Evolutionary conservation across 306 rosid genomes (phyloP), one percentile per base, ranked within the genome.

Genomic region (Casuarina equisetifolia): DNA sequence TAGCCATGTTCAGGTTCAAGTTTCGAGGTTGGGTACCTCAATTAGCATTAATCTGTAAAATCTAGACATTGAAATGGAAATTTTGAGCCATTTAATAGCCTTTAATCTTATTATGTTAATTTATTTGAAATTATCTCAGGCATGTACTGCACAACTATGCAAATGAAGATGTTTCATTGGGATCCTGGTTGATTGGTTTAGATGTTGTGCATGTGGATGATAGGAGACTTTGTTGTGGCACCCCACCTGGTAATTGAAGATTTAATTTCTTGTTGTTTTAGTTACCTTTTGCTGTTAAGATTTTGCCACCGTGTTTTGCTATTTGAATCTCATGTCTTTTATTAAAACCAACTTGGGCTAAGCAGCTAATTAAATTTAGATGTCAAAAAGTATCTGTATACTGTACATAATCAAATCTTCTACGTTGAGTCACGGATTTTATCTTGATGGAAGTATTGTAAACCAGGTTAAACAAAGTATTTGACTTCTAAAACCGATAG

Each of bases 171-270:
- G 97, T 94, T 77, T 90, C 98, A 16, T 72, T 92, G 73, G 97
- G 98, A 72, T 85, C 97, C 71, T 94, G 98, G 98, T 88, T 94
- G 59, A 88, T 94, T 76, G 98, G 98, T 78, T 83, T 94, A 84
- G 94, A 94, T 54, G 98, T 89, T 79, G 91, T 89, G 16, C 93
- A 90, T 49, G 82, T 92, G 81, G 94, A 94, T 61, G 97, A 94
- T 53, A 86, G 87, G 85, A 92, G 94, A 79, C 83, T 94, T 46
- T 94, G 98, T 50, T 94, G 98, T 63, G 91, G 97, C 48, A 89
- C 96, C 50, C 94, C 90, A 17, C 93, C 94, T 4, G 96, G 98
- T 94, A 88, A 69, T 68, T 44, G 46, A 55, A 52, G 38, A 45
- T 35, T 44, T 16, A 15, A 51, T 67, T 25, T 25, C 32, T 68